phyloP scores from a whole-genome alignment of 768 basidiomycete species.

The Amanita pseudoporphyria region DNA sequence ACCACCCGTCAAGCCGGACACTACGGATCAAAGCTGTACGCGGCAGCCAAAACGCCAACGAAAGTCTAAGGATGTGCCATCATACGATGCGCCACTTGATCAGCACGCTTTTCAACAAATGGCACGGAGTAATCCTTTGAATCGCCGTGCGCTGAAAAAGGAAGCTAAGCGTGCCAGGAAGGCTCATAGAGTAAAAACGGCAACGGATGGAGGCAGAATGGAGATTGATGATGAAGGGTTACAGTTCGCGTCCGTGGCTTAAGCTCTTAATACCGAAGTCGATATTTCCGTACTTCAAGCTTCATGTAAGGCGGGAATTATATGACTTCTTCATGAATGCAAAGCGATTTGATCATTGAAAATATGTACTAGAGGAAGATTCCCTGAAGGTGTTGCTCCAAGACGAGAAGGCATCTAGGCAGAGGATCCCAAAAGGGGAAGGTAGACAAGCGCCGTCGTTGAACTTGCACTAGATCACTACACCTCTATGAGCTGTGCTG shows the following conservation, averaged over 20 bases:
- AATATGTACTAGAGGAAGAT: no score
- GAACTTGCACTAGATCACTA: no score
- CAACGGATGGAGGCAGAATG: conserved; percentile 24
- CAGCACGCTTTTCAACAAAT: conserved; percentile 34
- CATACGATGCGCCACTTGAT: conserved; percentile 42
- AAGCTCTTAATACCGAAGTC: conserved; percentile 1
- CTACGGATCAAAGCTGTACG: conserved; percentile 9
- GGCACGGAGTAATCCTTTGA: conserved; percentile 50
- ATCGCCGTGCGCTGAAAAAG: conserved; percentile 47
- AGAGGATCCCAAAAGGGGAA: no score
- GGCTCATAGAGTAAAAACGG: conserved; percentile 27
- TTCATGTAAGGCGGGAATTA: no score
- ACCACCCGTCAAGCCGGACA: neutral
- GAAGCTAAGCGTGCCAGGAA: conserved; percentile 56
- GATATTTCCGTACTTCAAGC: no score
- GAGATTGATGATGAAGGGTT: conserved; percentile 38
- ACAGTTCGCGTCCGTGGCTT: conserved; percentile 40
- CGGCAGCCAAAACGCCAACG: conserved; percentile 55
- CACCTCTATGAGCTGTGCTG: no score
- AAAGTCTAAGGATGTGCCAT: conserved; percentile 42
- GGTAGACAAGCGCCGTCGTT: no score
- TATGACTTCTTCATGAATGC: no score
- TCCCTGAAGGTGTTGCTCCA: no score
- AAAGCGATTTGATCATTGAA: no score
- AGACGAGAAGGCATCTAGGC: no score